Base-by-base conservation (phyloP, 768 basidiomycete species). In the Polyporus arcularius region DNA sequence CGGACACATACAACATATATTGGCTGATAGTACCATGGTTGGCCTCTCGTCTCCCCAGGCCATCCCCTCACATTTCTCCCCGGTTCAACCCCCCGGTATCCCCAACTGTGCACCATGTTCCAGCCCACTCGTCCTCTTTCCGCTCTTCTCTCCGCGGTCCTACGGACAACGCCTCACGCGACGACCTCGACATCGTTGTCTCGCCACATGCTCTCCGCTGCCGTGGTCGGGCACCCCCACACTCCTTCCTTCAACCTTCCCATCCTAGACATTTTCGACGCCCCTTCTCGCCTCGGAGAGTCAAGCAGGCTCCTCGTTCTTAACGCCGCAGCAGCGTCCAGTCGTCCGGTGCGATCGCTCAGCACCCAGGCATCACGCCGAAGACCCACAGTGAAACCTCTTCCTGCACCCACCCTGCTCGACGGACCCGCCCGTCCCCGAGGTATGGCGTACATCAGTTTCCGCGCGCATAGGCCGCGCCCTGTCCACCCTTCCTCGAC, bases 181-280 rank as follows among this genome's bases (percentile, higher is more conserved):
- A 18, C 26, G 46, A 30, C 10, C 12, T 26, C 38, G 38, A 16
- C 52, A n/a, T 3, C 39, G 21, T 14, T 26, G 16, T 53, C 39
- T 10, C 53, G 53, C 14, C 18, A 32, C 39, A 42, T 55, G 26
- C 18, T 30, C 26, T 43, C 53, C 28, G 42, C 42, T 15, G 53
- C 56, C 65, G 40, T 26, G 40, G 41, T 50, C 58, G 21, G 64
- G 61, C 55, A 16, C 57, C 53, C 59, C 43, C 59, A 64, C 60
- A 35, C 66, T 60, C 52, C 61, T 41, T 43, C 62, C 50, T 50
- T 69, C 66, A 10, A 63, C 65, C 21, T 30, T 21, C 56, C 59
- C 45, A 80, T 81, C 50, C 77, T 80, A 61, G 82, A 84, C 67
- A 82, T 85, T 59, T 82, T 82, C 65, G 82, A 84, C 59, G 82